Conservation (phyloP, 2,329 filamentous ascomycete genomes). For the Aspergillus proliferans region DNA sequence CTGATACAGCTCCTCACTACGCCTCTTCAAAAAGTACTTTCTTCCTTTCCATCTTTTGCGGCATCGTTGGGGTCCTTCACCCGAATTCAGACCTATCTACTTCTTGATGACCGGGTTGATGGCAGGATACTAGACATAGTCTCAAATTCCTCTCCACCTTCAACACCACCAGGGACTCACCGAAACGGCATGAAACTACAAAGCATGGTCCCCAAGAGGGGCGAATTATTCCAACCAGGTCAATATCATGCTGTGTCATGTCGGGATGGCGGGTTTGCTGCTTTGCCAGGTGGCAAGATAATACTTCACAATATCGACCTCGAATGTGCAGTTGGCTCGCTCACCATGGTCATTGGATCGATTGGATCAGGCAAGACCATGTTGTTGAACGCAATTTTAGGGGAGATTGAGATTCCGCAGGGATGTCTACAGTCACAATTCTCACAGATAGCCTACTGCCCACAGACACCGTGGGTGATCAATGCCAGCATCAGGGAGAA, state of each 20-base stretch:
- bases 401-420: slow-evolving; percentile 68
- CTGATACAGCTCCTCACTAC: not conserved
- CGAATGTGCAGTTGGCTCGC: not conserved
- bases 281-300: no score
- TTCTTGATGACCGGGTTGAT: not conserved
- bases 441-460: slow-evolving; percentile 16
- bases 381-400: slow-evolving; percentile 74
- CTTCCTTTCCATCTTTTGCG: not conserved
- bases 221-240: no score
- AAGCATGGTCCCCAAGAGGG: no score
- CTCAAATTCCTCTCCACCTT: no score
- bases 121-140: not conserved
- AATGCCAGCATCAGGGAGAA: slow-evolving; percentile 73
- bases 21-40: not conserved
- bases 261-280: no score
- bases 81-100: not conserved
- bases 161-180: no score
- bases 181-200: no score
- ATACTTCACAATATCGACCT: not conserved
- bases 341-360: not conserved
- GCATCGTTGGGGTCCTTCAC: not conserved
- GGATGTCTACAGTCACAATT: slow-evolving; percentile 37
- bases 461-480: slow-evolving; percentile 74
- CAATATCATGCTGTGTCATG: no score
- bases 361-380: slow-evolving; percentile 13